Conservation (phyloP, 169 alveolate genomes). For the Eimeria praecox region DNA sequence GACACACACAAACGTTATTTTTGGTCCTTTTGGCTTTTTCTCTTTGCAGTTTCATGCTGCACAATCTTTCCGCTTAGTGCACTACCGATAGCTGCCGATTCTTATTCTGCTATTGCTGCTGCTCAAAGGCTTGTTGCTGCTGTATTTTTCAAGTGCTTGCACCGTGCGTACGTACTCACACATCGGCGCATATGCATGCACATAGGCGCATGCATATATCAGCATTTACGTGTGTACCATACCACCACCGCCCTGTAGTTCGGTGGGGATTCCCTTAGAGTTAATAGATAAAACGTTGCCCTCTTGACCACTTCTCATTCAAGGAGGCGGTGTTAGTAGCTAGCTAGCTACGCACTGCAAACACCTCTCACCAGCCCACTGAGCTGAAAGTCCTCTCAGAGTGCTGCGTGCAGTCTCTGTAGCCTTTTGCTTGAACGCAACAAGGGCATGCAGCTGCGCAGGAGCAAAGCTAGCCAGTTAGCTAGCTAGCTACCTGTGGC, state of each 20-base stretch:
- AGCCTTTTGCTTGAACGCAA: background rate
- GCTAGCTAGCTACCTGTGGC: background rate
- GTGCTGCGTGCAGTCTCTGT: background rate
- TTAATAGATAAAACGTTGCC: background rate
- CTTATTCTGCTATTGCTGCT: background rate
- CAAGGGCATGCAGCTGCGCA: background rate
- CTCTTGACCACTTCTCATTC: background rate
- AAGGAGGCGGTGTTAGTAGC: background rate
- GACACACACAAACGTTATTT: background rate
- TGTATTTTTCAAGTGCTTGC: background rate
- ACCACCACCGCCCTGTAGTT: background rate
- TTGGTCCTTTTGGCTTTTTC: background rate
- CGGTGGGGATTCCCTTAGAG: slow-evolving; percentile 1
- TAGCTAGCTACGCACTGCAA: background rate
- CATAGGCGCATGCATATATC: background rate
- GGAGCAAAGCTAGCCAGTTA: background rate
- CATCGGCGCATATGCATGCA: background rate
- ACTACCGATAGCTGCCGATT: background rate
- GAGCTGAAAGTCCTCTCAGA: background rate
- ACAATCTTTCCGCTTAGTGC: background rate
- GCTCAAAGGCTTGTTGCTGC: background rate
- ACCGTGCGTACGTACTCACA: background rate
- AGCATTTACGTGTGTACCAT: background rate
- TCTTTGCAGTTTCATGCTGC: background rate
- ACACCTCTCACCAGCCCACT: background rate